Conservation (phyloP, 202 grass and related monocot genomes). For the Saccharum hybrid region DNA sequence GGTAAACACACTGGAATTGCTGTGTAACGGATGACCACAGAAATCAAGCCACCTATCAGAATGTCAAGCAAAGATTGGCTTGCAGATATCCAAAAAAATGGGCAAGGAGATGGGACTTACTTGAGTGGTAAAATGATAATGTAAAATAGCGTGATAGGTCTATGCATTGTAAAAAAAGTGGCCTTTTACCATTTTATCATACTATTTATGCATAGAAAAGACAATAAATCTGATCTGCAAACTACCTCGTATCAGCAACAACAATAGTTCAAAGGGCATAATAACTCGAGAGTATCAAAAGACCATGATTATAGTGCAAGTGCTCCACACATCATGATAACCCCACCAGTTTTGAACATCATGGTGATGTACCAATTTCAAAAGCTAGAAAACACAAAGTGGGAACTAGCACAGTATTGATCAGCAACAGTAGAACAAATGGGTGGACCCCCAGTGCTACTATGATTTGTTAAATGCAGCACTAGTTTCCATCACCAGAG, state of each 20-base stretch:
- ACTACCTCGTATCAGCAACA: neutral
- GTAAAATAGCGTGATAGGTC: too few species aligned
- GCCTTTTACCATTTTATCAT: neutral
- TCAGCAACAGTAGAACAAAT: neutral
- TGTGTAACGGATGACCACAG: neutral
- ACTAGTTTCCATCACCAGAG: neutral
- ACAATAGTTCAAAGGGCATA: neutral
- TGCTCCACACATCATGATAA: slow-evolving; percentile 1
- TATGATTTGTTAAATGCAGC: slow-evolving; percentile 8
- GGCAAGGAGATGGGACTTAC: neutral
- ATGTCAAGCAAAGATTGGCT: neutral
- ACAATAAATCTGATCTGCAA: neutral
- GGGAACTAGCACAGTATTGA: neutral
- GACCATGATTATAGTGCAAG: neutral
- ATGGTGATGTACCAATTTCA: neutral
- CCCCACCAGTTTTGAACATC: neutral
- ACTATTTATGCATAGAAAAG: neutral
- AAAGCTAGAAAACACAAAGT: slow-evolving; percentile 10
- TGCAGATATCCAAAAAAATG: neutral
- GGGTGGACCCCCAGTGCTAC: neutral
- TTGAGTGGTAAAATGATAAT: neutral
- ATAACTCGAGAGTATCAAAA: neutral
- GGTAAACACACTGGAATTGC: neutral
- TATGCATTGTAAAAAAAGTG: neutral
- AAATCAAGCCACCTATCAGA: neutral